phyloP scores from a whole-genome alignment of 164 flowering plant species.

The Kalanchoe fedtschenkoi region DNA sequence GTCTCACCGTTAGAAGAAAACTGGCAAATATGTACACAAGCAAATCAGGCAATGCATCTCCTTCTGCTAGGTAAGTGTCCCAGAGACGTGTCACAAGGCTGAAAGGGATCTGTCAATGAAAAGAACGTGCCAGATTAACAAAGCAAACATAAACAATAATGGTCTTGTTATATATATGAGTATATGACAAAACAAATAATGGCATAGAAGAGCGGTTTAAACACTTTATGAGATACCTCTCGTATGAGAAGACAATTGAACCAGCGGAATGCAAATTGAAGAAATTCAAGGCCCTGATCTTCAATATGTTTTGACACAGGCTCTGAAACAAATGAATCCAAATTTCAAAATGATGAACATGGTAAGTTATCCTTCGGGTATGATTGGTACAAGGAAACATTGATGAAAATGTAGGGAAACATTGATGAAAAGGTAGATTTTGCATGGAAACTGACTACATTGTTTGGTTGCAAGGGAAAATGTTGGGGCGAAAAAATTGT shows the following conservation, averaged over 20 bases:
- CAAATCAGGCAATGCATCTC: conserved; percentile 96
- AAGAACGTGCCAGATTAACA: not conserved
- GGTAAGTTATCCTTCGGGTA: no score
- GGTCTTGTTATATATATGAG: not conserved
- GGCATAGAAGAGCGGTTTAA: not conserved
- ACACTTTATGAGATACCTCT: conserved; percentile 45
- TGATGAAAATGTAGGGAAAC: no score
- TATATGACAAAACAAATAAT: not conserved
- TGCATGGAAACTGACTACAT: no score
- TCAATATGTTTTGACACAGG: conserved; percentile 96
- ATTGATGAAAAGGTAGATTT: no score
- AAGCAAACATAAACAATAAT: not conserved
- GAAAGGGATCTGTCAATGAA: conserved; percentile 61
- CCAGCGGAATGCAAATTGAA: conserved; percentile 99
- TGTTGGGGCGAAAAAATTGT: no score
- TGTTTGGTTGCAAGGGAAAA: no score
- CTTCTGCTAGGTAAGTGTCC: conserved; percentile 99
- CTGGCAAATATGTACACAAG: conserved; percentile 96
- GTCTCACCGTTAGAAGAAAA: conserved; percentile 79
- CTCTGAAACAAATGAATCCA: conserved; percentile 28
- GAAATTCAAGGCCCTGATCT: conserved; percentile 92
- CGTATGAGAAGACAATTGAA: conserved; percentile 97
- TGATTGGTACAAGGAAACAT: no score
- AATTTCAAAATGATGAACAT: not conserved
- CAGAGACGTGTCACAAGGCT: conserved; percentile 86